These are phyloP conservation scores for Raffaelea deltoideospora DNA, from an alignment of 2,329 filamentous ascomycete genomes.

Conservation along the genomic window DNA sequence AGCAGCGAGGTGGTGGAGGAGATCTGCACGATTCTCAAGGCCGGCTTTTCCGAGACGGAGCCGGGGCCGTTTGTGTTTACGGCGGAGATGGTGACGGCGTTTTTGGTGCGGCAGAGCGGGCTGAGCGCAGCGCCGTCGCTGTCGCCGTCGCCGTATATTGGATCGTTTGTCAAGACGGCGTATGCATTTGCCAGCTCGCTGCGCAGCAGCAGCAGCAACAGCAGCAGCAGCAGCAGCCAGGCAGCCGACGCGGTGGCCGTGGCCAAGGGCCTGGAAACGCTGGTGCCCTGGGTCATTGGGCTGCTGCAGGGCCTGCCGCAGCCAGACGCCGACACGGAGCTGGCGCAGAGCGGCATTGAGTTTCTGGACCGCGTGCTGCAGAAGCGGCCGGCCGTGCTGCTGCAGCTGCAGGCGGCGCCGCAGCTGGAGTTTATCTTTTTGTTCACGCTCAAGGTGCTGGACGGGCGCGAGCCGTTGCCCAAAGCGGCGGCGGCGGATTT, in stretches of 20 bases:
- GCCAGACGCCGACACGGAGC: conserved; percentile 51
- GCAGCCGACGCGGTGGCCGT: conserved; percentile 25
- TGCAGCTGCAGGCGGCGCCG: conserved; percentile 38
- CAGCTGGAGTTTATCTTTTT: conserved; percentile 52
- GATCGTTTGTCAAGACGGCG: conserved; percentile 54
- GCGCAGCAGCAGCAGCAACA: too few species aligned
- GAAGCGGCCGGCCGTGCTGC: conserved; percentile 45
- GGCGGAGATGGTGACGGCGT: conserved; percentile 47
- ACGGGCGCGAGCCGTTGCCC: conserved; percentile 57
- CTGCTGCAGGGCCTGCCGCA: conserved; percentile 44
- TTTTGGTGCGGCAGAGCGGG: conserved; percentile 44
- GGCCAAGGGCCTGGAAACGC: conserved; percentile 29
- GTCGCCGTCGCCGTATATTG: conserved; percentile 50
- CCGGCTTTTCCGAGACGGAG: conserved; percentile 59
- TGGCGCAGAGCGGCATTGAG: conserved; percentile 60
- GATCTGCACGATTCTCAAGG: conserved; percentile 55
- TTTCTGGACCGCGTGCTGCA: conserved; percentile 50
- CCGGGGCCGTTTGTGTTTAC: conserved; percentile 67
- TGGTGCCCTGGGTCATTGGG: conserved; percentile 46
- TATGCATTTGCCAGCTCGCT: conserved; percentile 54
- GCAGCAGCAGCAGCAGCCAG: too few species aligned
- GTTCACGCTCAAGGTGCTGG: conserved; percentile 55
- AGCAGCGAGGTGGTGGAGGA: conserved; percentile 57
- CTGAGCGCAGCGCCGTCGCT: too few species aligned
- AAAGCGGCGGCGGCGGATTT: conserved; percentile 62